Evolutionary conservation across 164 flowering plant species (phyloP), one percentile per base, ranked within the genome.

Genomic region (Cinnamomum micranthum): DNA sequence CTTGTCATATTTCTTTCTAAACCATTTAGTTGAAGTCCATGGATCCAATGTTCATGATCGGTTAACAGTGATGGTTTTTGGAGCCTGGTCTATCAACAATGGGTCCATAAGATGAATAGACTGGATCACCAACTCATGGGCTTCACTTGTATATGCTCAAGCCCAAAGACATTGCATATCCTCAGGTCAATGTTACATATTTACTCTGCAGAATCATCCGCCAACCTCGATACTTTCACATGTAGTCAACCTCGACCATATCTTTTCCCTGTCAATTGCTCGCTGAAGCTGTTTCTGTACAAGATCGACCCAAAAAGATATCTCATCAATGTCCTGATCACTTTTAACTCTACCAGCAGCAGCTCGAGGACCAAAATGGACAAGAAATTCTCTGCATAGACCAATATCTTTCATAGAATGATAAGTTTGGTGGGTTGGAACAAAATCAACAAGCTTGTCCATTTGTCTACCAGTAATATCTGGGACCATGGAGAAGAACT

Each of bases 231-330:
- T 95, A 76, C 97, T 93, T 88, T 95, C 99, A 75, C 85, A 84
- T 65, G 98, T 93, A n/a, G 98, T 93, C 35, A 95, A 83, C 76
- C 89, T 92, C 68, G 98, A 93, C 99, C 99, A 95, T 84, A 95
- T 92, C 80, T 79, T 89, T 82, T 95, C 99, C 80, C 97, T 88
- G 76, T 88, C 91, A 52, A 95, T 90, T 75, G 97, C 97, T 75
- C 75, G 88, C 77, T 85, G 97, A 78, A 95, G 88, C 82, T 92
- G 98, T 80, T 82, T 82, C 87, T 95, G 99, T 65, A 90, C 81
- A 77, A 95, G 89, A 81, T 91, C 85, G 55, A 95, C 95, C 98
- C 99, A 95, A 80, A 95, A 95, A 68, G 84, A 58, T 31, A 93
- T 88, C 82, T 95, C 98, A 75, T 93, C 97, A 60, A 84, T 73